A percentile compares a stretch with the other conserved stretches of the same genome.
Evolutionary conservation across 2,329 filamentous ascomycete species (phyloP).

Genomic region (Metarhizium anisopliae): DNA sequence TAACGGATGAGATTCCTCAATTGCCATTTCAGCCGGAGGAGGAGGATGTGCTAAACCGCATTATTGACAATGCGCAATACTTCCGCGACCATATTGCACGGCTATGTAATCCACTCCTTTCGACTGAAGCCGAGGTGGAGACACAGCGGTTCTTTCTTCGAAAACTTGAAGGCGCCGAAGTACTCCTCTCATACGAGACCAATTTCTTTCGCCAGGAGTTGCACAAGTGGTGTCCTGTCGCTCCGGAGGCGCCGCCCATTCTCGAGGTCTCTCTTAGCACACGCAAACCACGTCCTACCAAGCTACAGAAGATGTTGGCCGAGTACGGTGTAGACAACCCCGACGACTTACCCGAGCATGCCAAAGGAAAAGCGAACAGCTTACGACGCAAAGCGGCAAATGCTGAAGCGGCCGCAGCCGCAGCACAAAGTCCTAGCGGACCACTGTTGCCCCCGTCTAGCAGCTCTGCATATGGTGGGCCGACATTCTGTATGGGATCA

Average conservation of each 20-base stretch:
- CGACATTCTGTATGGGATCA: conserved; percentile 14
- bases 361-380: conserved; percentile 69
- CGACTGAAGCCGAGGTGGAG: conserved; percentile 76
- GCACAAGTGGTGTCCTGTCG: conserved; percentile 89
- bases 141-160: conserved; percentile 91
- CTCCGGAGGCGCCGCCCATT: conserved; percentile 75
- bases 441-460: conserved; percentile 13
- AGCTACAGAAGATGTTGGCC: conserved; percentile 88
- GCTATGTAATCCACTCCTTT: conserved; percentile 73
- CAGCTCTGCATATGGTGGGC: conserved; percentile 15
- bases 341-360: conserved; percentile 77
- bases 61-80: conserved; percentile 73
- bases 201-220: conserved; percentile 95
- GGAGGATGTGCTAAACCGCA: conserved; percentile 74
- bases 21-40: conserved; percentile 95
- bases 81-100: conserved; percentile 77
- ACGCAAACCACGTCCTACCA: conserved; percentile 89
- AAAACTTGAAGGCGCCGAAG: conserved; percentile 95
- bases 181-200: conserved; percentile 85
- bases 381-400: conserved; percentile 63
- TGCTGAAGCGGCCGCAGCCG: conserved; percentile 33
- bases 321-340: conserved; percentile 84
- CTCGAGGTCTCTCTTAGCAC: conserved; percentile 84
- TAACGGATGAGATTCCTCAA: conserved; percentile 71
- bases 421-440: conserved; percentile 11